phyloP scores from a whole-genome alignment of 306 rosid genomes.

The Dryas drummondii region DNA sequence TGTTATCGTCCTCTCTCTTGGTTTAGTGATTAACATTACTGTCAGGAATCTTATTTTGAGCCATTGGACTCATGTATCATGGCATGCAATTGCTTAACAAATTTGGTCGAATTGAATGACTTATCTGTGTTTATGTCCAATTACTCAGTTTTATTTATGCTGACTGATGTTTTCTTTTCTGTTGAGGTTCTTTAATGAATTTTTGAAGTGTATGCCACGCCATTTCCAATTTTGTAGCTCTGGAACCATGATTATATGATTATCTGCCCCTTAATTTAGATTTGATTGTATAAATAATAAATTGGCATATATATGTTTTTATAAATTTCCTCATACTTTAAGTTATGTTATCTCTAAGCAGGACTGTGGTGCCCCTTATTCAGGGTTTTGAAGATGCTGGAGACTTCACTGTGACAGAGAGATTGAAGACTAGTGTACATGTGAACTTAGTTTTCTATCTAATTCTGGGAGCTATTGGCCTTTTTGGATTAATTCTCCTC shows the following conservation, averaged over 20 bases:
- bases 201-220: background rate
- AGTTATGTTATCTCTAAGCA: slow-evolving; percentile 57
- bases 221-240: background rate
- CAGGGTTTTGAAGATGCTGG: slow-evolving; percentile 99
- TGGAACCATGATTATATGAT: background rate
- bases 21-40: slow-evolving; percentile 8
- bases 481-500: slow-evolving; percentile 75
- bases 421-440: slow-evolving; percentile 93
- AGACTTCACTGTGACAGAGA: slow-evolving; percentile 79
- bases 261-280: background rate
- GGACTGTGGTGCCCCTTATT: slow-evolving; percentile 99
- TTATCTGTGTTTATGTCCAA: background rate
- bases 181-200: background rate
- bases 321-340: slow-evolving; percentile 44
- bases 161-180: background rate
- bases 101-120: background rate
- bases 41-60: slow-evolving; percentile 17
- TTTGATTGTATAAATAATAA: background rate
- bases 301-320: slow-evolving; percentile 19
- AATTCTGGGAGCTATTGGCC: slow-evolving; percentile 75
- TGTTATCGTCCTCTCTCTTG: background rate
- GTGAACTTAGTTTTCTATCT: slow-evolving; percentile 82
- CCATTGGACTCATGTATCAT: slow-evolving; percentile 10
- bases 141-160: background rate
- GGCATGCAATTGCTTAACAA: slow-evolving; percentile 8